Percentiles rank a stretch among this genome's conserved stretches.
These are phyloP conservation scores for Amylostereum chailletii DNA, from an alignment of 1,284 basidiomycete species.

Conservation along the genomic window DNA sequence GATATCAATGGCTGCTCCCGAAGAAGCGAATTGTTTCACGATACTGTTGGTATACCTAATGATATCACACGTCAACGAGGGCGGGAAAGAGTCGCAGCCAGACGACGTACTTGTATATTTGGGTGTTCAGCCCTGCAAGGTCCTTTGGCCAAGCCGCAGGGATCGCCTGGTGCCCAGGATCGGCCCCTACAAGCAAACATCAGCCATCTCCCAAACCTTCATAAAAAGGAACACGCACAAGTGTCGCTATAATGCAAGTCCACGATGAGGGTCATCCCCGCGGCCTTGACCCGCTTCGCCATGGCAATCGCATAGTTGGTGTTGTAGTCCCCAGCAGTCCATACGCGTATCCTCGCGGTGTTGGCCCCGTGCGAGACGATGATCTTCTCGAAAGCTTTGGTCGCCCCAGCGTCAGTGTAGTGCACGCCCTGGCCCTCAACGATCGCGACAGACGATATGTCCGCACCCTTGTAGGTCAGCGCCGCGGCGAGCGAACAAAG, in stretches of 20 bases:
- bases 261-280: slow-evolving; percentile 48
- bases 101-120: slow-evolving; percentile 41
- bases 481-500: slow-evolving; percentile 14
- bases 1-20: slow-evolving; percentile 47
- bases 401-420: slow-evolving; percentile 38
- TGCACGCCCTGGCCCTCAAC: slow-evolving; percentile 41
- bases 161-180: slow-evolving; percentile 52
- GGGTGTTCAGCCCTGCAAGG: slow-evolving; percentile 39
- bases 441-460: slow-evolving; percentile 49
- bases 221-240: slow-evolving; percentile 25
- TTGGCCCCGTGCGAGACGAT: slow-evolving; percentile 45
- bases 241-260: slow-evolving; percentile 61
- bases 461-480: slow-evolving; percentile 46
- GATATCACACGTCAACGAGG: not conserved
- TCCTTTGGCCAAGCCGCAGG: slow-evolving; percentile 49
- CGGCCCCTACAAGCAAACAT: slow-evolving; percentile 37
- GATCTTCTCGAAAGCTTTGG: slow-evolving; percentile 43
- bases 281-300: slow-evolving; percentile 46
- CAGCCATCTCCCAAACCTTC: not conserved
- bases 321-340: slow-evolving; percentile 52
- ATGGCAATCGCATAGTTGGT: slow-evolving; percentile 44
- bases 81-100: not conserved
- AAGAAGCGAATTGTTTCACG: slow-evolving; percentile 38
- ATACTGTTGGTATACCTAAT: slow-evolving; percentile 43
- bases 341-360: slow-evolving; percentile 49